Base-by-base conservation (phyloP, 805 yeast genomes). In the Zygosaccharomyces gambellarensis region DNA sequence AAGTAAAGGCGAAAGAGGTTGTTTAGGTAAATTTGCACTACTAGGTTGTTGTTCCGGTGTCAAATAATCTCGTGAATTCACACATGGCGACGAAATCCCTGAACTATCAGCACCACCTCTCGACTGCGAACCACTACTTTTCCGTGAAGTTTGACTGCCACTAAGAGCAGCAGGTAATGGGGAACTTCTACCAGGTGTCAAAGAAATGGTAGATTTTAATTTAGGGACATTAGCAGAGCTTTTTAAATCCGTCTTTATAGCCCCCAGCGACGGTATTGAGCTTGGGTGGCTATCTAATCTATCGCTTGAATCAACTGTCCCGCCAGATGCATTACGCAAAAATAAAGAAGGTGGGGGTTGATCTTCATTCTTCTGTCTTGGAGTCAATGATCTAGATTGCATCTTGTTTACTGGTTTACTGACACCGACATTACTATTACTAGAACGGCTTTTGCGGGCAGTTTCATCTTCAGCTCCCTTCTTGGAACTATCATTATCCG, bases 1-100 rank as follows among this genome's bases (percentile, higher is more conserved):
- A 39, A 90, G 67, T 19, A 90, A 69, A 0, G 97, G 97, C 0
- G 96, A 88, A 29, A 87, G 64, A 4, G 95, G 96, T 2, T 85
- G 82, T 49, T 81, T 82, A 2, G 72, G 60, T 1, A 57, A 49
- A 38, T 56, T 58, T 2, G 57, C 50, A 36, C 46, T 32, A 6
- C 63, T 56, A 2, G 67, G 57, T 23, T 59, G 61, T 43, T 68
- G 65, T 21, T 70, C 69, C 36, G 63, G 70, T 43, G 60, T 71
- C 57, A 58, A 53, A 43, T 30, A 56, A 29, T 81, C 87, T 32
- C 73, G 69, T 0, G 83, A 74, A 43, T 71, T 60, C 10, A 82
- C 68, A 43, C 77, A 62, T 0, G 90, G 92, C 3, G 32, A 31
- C 0, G 87, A 82, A 2, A 72, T 61, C 3, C 87, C 89, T 0